Conservation (phyloP, 345 rosid genomes). For the Kandelia obovata region DNA sequence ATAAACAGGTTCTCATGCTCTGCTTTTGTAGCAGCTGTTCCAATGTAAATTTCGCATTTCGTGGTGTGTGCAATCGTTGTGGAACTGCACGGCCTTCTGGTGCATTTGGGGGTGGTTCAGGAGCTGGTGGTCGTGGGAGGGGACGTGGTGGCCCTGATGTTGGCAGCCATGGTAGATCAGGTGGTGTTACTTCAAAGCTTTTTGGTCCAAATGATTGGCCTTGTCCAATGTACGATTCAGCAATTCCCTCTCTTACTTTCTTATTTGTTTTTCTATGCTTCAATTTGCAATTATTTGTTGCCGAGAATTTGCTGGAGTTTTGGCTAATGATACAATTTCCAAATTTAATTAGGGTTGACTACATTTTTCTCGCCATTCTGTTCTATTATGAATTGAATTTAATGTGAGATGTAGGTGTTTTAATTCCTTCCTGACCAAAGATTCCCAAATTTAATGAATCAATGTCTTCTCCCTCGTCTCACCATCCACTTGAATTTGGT, state of each 20-base stretch:
- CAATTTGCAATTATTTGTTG: neutral
- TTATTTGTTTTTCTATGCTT: neutral
- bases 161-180: slow-evolving; percentile 46
- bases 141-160: slow-evolving; percentile 63
- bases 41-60: slow-evolving; percentile 95
- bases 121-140: slow-evolving; percentile 79
- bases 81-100: slow-evolving; percentile 95
- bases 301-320: neutral
- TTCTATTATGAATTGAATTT: too few species aligned
- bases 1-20: slow-evolving; percentile 23
- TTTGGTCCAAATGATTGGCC: slow-evolving; percentile 99
- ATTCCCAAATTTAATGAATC: too few species aligned
- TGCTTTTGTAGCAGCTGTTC: slow-evolving; percentile 69
- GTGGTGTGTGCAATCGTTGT: slow-evolving; percentile 96
- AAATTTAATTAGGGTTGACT: too few species aligned
- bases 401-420: too few species aligned
- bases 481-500: too few species aligned
- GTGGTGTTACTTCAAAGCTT: slow-evolving; percentile 64
- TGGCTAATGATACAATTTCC: neutral
- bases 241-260: neutral
- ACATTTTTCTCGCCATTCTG: too few species aligned
- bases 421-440: too few species aligned
- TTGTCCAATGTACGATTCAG: slow-evolving; percentile 88
- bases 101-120: slow-evolving; percentile 64
- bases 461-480: too few species aligned